These are phyloP conservation scores for Xanthoceras sorbifolium DNA, from an alignment of 345 rosid genomes.

Conservation along the genomic window DNA sequence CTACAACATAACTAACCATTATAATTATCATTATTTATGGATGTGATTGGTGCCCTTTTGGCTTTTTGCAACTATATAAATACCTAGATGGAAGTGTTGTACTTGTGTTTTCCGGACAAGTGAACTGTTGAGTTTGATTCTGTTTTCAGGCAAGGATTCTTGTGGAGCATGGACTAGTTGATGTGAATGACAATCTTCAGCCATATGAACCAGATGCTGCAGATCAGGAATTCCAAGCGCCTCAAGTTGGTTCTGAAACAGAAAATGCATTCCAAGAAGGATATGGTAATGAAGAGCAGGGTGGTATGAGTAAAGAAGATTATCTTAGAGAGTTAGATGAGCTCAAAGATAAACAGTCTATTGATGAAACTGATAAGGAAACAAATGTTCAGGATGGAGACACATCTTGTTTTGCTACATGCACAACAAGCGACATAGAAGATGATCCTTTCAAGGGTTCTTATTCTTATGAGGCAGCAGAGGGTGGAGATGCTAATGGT, in stretches of 20 bases:
- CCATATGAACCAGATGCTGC: slow-evolving; percentile 26
- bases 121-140: slow-evolving; percentile 16
- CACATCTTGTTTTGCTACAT: slow-evolving; percentile 89
- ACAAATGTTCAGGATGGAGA: slow-evolving; percentile 59
- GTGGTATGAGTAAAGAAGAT: slow-evolving; percentile 46
- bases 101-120: background rate
- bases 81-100: background rate
- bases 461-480: slow-evolving; percentile 61
- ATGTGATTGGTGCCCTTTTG: background rate
- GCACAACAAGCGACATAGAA: slow-evolving; percentile 70
- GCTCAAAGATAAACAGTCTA: slow-evolving; percentile 49
- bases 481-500: slow-evolving; percentile 47
- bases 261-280: slow-evolving; percentile 36
- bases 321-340: slow-evolving; percentile 53
- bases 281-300: slow-evolving; percentile 30
- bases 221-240: slow-evolving; percentile 36
- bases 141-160: slow-evolving; percentile 82
- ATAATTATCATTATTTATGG: background rate
- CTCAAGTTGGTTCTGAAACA: slow-evolving; percentile 39
- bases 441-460: slow-evolving; percentile 66
- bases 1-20: too few species aligned
- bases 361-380: slow-evolving; percentile 63
- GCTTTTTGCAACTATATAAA: background rate
- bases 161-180: slow-evolving; percentile 56
- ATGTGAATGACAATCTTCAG: slow-evolving; percentile 40